These are phyloP conservation scores for Solanum virginianum DNA, from an alignment of 257 asterid genomes.

Conservation along the genomic window DNA sequence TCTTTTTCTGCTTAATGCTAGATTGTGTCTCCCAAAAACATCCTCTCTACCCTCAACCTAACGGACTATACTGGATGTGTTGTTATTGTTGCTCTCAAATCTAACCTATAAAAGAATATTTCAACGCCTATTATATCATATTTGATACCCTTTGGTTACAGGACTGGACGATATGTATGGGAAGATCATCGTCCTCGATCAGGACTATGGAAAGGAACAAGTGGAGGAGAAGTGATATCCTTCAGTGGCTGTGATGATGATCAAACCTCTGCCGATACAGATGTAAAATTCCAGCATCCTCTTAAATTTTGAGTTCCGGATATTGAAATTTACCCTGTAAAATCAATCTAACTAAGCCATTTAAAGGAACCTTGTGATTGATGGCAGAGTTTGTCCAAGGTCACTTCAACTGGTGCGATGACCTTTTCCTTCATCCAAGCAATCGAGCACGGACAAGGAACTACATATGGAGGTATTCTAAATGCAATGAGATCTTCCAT, in stretches of 20 bases:
- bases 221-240: constrained; percentile 91
- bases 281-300: constrained; percentile 24
- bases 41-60: not conserved
- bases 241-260: constrained; percentile 95
- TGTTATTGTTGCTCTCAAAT: not conserved
- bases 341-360: not conserved
- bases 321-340: not conserved
- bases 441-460: constrained; percentile 57
- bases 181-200: constrained; percentile 95
- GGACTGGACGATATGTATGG: constrained; percentile 72
- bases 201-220: constrained; percentile 92
- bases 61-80: not conserved
- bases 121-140: not conserved
- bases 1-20: not conserved
- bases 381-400: constrained; percentile 72
- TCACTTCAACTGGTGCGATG: constrained; percentile 94
- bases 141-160: constrained; percentile 6
- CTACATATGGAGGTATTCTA: constrained; percentile 74
- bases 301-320: not conserved
- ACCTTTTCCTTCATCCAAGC: constrained; percentile 93
- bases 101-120: not conserved
- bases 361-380: not conserved
- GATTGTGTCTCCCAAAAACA: not conserved
- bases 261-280: constrained; percentile 86
- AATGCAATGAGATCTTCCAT: constrained; percentile 73